Evolutionary conservation across 208 protist species (phyloP).

Genomic region (Acanthamoeba healyi): DNA sequence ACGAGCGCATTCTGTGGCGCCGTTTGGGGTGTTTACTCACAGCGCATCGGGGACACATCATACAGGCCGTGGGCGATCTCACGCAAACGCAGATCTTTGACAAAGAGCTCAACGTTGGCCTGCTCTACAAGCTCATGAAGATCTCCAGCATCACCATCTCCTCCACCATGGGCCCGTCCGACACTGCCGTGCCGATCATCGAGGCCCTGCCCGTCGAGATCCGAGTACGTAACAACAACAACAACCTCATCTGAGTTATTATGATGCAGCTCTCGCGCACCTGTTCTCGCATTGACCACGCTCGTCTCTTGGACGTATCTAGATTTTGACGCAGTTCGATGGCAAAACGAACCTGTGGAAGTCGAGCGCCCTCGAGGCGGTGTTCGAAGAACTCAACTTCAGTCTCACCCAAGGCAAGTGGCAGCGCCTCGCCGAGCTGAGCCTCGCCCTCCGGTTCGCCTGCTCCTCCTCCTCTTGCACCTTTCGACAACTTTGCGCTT

Average conservation of each 20-base stretch:
- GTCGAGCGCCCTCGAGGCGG: not conserved
- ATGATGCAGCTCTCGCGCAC: too few relatives aligned
- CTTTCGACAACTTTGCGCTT: too few relatives aligned
- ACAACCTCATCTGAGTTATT: too few relatives aligned
- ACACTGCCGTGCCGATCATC: constrained; percentile 4
- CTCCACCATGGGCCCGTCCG: not conserved
- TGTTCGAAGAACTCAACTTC: constrained; percentile 46
- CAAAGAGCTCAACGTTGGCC: not conserved
- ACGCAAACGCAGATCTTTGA: constrained; percentile 16
- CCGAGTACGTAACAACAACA: not conserved
- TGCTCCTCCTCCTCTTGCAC: not conserved
- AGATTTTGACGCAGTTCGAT: constrained; percentile 9
- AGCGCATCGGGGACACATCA: too few relatives aligned
- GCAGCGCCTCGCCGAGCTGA: constrained; percentile 27
- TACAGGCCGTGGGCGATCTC: not conserved
- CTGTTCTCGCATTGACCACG: not conserved
- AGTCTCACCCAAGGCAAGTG: constrained; percentile 9
- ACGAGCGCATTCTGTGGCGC: too few relatives aligned
- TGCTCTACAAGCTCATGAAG: constrained; percentile 31
- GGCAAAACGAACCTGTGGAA: constrained; percentile 16
- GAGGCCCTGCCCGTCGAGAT: constrained; percentile 2
- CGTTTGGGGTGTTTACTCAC: too few relatives aligned
- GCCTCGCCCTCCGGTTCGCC: not conserved
- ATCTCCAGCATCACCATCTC: not conserved
- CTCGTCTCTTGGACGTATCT: not conserved